Evolutionary conservation across 129 eudicot species (phyloP).

Genomic region (Saussurea involucrata): DNA sequence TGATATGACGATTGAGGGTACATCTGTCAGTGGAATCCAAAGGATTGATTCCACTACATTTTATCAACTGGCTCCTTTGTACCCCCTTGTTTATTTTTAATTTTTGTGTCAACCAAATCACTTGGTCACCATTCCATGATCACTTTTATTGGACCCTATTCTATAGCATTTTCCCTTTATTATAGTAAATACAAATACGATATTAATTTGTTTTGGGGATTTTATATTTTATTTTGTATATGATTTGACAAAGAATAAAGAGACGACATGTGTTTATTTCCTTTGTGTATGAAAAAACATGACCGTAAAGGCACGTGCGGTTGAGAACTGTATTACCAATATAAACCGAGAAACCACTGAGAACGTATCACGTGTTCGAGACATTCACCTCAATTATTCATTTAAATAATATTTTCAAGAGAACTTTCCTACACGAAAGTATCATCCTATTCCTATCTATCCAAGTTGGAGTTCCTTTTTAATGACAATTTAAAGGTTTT

Average conservation of each 20-base stretch:
- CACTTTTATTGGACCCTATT: slow-evolving; percentile 25
- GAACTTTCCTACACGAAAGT: too few species aligned
- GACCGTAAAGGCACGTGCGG: too few species aligned
- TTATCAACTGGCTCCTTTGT: slow-evolving; percentile 21
- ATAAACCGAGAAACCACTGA: too few species aligned
- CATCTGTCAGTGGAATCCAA: slow-evolving; percentile 57
- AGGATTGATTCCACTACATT: slow-evolving; percentile 42
- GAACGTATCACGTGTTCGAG: too few species aligned
- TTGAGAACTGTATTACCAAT: too few species aligned
- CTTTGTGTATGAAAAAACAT: not conserved
- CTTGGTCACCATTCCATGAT: slow-evolving; percentile 18
- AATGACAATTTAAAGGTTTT: too few species aligned
- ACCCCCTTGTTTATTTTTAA: slow-evolving; percentile 18
- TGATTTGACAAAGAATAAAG: not conserved
- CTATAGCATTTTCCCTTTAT: not conserved
- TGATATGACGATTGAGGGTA: slow-evolving; percentile 33
- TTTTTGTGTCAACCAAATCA: slow-evolving; percentile 22
- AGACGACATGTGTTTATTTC: not conserved
- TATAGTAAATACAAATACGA: not conserved
- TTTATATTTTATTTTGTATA: not conserved
- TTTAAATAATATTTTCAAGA: too few species aligned
- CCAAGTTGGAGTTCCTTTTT: not conserved
- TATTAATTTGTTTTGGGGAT: not conserved
- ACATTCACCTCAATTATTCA: too few species aligned
- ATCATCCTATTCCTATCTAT: too few species aligned